These are phyloP conservation scores for Isatis lusitanica DNA, from an alignment of 441 rosid species.

Conservation along the genomic window DNA sequence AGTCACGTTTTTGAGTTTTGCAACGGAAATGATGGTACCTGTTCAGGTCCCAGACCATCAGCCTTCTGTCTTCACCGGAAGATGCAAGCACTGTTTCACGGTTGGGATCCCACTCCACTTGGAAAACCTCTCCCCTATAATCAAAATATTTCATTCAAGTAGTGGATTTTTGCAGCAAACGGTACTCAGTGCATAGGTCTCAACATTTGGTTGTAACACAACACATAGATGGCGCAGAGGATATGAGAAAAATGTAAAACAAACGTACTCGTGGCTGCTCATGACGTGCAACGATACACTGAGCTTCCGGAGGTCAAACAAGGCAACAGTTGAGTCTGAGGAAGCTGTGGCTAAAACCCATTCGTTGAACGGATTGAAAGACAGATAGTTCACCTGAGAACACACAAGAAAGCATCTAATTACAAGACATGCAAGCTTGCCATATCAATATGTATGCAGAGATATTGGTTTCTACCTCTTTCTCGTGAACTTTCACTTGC, in stretches of 20 bases:
- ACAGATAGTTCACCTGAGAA: slow-evolving; percentile 63
- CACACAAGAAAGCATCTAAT: slow-evolving; percentile 6
- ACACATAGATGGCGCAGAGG: not conserved
- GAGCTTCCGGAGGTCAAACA: slow-evolving; percentile 78
- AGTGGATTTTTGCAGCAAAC: not conserved
- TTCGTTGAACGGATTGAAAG: slow-evolving; percentile 77
- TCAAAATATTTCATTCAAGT: not conserved
- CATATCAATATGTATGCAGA: not conserved
- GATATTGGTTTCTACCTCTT: slow-evolving; percentile 50
- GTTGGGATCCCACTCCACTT: slow-evolving; percentile 96
- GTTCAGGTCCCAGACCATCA: slow-evolving; percentile 91
- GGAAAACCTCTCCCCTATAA: slow-evolving; percentile 82
- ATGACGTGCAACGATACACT: slow-evolving; percentile 57
- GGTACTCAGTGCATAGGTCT: not conserved
- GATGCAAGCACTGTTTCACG: slow-evolving; percentile 91
- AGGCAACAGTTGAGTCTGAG: slow-evolving; percentile 69
- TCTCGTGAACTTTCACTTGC: slow-evolving; percentile 61
- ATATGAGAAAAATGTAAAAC: not conserved
- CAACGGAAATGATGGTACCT: slow-evolving; percentile 45
- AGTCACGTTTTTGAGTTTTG: not conserved
- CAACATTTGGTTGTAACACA: not conserved
- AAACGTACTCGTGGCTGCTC: slow-evolving; percentile 63
- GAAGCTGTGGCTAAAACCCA: slow-evolving; percentile 90
- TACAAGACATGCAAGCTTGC: not conserved
- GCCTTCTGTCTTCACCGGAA: slow-evolving; percentile 82